Evolutionary conservation across 2,329 filamentous ascomycete genomes (phyloP).

Genomic region (Fusarium heterosporum): DNA sequence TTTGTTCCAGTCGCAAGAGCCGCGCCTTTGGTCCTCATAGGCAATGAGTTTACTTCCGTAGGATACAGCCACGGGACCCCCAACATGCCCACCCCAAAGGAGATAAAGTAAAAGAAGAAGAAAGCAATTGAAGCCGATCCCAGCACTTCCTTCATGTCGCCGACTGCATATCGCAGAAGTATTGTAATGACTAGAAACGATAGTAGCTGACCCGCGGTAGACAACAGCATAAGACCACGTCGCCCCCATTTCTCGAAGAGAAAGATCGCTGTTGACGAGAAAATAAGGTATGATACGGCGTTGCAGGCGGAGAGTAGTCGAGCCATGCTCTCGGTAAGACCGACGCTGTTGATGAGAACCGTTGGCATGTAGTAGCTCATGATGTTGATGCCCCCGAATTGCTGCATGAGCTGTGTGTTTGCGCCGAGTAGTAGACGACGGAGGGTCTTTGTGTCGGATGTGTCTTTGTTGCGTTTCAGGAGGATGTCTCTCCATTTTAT

Average conservation of each 20-base stretch:
- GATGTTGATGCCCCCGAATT: constrained; percentile 32
- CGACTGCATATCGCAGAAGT: constrained; percentile 20
- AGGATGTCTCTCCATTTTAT: constrained; percentile 17
- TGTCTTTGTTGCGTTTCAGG: constrained; percentile 1
- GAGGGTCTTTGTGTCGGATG: constrained; percentile 22
- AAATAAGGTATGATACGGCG: constrained; percentile 39
- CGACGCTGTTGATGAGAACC: constrained; percentile 63
- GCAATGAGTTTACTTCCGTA: constrained; percentile 52
- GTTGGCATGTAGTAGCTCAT: constrained; percentile 55
- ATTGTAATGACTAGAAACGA: constrained; percentile 35
- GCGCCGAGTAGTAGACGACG: constrained; percentile 53
- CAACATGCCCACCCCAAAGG: constrained; percentile 33
- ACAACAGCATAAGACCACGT: constrained; percentile 35
- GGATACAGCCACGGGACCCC: constrained; percentile 49
- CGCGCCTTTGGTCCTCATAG: constrained; percentile 49
- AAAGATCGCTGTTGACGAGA: constrained; percentile 19
- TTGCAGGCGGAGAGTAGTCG: constrained; percentile 63
- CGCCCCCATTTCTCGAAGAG: constrained; percentile 25
- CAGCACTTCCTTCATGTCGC: background rate
- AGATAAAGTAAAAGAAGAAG: constrained; percentile 37
- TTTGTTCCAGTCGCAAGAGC: constrained; percentile 36
- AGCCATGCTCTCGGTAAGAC: constrained; percentile 60
- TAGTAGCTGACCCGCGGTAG: constrained; percentile 19
- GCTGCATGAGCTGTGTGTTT: constrained; percentile 52
- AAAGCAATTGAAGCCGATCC: constrained; percentile 24